Conservation (phyloP, 2,329 filamentous ascomycete genomes). For the Pestalotiopsis sp. region DNA sequence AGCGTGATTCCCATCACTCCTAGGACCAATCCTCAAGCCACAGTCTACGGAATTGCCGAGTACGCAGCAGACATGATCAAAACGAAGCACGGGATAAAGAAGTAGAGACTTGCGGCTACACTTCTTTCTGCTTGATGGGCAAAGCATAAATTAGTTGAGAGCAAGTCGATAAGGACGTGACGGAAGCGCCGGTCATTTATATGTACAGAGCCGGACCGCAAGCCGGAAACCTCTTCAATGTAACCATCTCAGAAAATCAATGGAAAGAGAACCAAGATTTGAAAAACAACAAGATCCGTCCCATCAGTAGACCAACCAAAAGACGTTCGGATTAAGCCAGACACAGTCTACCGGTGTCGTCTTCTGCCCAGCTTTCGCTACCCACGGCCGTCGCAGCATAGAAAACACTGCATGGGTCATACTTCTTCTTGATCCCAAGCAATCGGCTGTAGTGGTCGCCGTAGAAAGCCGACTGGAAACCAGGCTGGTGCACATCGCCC, state of each 20-base stretch:
- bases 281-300: too few species aligned
- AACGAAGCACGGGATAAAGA: not conserved
- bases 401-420: constrained; percentile 41
- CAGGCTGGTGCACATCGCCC: constrained; percentile 36
- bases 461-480: constrained; percentile 36
- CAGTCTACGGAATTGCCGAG: not conserved
- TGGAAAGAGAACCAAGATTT: too few species aligned
- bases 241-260: too few species aligned
- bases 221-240: too few species aligned
- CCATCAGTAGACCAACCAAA: too few species aligned
- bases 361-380: constrained; percentile 43
- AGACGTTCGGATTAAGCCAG: not conserved
- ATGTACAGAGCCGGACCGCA: not conserved
- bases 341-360: constrained; percentile 36
- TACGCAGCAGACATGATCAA: not conserved
- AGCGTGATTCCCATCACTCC: not conserved
- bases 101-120: not conserved
- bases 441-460: constrained; percentile 36
- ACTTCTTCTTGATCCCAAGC: constrained; percentile 41
- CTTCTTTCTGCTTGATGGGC: not conserved
- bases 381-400: constrained; percentile 44
- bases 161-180: not conserved
- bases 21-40: not conserved
- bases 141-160: not conserved
- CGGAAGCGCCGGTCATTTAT: not conserved